A percentile compares a stretch with the other conserved stretches of the same genome.
Evolutionary conservation across 352 stramenopile genomes (phyloP).

Genomic region (Pythium myriotylum): DNA sequence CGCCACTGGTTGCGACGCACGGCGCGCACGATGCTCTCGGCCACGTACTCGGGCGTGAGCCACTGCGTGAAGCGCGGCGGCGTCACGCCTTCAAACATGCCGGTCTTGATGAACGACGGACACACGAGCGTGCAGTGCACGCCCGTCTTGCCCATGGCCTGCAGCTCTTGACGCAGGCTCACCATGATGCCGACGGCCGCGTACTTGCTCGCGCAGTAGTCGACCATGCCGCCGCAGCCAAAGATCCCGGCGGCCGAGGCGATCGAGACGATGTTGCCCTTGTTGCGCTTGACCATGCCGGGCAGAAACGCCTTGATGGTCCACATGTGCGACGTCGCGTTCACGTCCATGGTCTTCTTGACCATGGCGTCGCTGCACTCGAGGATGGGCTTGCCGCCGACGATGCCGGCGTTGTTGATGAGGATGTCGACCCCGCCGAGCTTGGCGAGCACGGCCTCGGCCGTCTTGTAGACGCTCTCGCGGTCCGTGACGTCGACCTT

Average conservation of each 20-base stretch:
- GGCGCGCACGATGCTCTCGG: constrained; percentile 31
- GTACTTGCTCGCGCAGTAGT: constrained; percentile 53
- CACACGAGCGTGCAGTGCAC: no score
- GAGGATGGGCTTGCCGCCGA: constrained; percentile 42
- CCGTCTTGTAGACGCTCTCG: constrained; percentile 31
- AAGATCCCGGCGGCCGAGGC: constrained; percentile 43
- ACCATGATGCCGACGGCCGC: constrained; percentile 42
- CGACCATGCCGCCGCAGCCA: constrained; percentile 38
- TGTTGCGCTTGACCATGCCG: constrained; percentile 40
- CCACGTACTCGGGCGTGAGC: constrained; percentile 37
- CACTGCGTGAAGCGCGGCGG: constrained; percentile 26
- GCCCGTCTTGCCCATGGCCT: no score
- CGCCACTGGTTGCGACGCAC: constrained; percentile 37
- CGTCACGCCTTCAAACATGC: constrained; percentile 44
- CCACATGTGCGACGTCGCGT: constrained; percentile 46
- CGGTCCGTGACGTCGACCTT: constrained; percentile 42
- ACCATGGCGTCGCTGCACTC: constrained; percentile 46
- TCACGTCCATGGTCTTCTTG: constrained; percentile 43
- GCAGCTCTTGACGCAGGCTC: no score
- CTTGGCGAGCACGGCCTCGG: constrained; percentile 23
- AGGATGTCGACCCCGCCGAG: constrained; percentile 45
- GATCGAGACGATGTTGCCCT: constrained; percentile 47
- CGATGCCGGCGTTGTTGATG: constrained; percentile 60
- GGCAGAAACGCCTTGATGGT: constrained; percentile 50
- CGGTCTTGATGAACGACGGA: no score